Percentiles rank a stretch among this genome's conserved stretches.
Evolutionary conservation across 1,284 basidiomycete species (phyloP).

Genomic region (Malassezia nana): DNA sequence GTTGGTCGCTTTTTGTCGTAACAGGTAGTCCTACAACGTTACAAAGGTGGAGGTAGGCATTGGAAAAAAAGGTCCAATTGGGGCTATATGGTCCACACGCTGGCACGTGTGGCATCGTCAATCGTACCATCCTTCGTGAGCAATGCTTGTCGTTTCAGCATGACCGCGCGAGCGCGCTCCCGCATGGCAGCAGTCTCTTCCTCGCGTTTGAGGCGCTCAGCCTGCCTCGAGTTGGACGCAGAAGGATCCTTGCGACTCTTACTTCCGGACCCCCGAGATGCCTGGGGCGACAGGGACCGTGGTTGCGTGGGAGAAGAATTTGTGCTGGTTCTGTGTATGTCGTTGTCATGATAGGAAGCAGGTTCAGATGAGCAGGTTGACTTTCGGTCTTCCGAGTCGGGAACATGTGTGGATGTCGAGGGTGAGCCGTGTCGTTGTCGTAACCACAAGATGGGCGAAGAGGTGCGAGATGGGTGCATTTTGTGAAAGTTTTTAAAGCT

Average conservation of each 20-base stretch:
- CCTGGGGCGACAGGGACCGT: not conserved
- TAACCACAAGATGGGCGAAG: not conserved
- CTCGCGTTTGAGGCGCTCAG: conserved; percentile 70
- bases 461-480: not conserved
- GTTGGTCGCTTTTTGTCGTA: not conserved
- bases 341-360: not conserved
- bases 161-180: conserved; percentile 86
- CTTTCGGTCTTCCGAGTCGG: not conserved
- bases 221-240: conserved; percentile 57
- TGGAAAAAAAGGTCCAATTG: not conserved
- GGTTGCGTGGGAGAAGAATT: not conserved
- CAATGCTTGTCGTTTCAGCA: conserved; percentile 63
- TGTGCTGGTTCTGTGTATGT: not conserved
- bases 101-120: not conserved
- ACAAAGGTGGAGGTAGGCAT: not conserved
- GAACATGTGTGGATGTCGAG: not conserved
- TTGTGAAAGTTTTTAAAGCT: not conserved
- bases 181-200: conserved; percentile 60
- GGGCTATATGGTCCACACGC: not conserved
- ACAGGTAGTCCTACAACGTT: not conserved
- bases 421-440: not conserved
- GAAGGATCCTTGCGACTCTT: not conserved
- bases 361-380: not conserved
- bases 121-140: conserved; percentile 18
- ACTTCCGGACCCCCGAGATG: not conserved